Base-by-base conservation (phyloP, 148 eudicot species). In the Vaccinium macrocarpon region DNA sequence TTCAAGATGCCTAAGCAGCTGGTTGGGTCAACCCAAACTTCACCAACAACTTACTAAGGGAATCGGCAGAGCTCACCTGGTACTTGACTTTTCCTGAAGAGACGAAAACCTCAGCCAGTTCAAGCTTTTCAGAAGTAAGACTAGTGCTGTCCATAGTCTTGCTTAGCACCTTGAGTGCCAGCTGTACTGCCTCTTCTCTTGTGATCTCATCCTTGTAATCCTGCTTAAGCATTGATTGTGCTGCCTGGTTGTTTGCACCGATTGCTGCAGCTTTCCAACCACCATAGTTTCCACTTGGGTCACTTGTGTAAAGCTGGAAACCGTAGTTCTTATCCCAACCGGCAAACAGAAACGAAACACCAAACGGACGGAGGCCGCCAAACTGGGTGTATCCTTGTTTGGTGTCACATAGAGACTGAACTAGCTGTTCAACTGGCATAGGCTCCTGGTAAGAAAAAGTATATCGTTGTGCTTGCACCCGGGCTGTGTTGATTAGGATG, bases 131-230 rank as follows among this genome's bases (percentile, higher is more conserved):
- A 1, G 98, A 91, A 62, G 95, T 96, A 46, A 96, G 96, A 85
- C 98, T 94, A 0, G 98, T 94, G 89, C 98, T 96, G 83, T 96
- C 98, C 98, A 96, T 96, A 1, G 98, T 93, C 95, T 94, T 96
- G 78, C 98, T 93, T 13, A 96, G 93, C 70, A 96, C 98, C 93
- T 96, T 96, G 84, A 96, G 87, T 4, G 93, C 98, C 51, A 96
- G 93, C 86, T 96, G 89, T 29, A 94, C 92, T 1, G 98, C 98
- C 80, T 96, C 98, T 81, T 96, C 98, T 82, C 98, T 87, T 9
- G 87, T 84, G 70, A 94, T 94, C 14, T 94, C 98, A 86, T 96
- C 98, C 91, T 94, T 96, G 81, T 96, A 96, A 52, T 96, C 98
- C 87, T 96, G 98, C 90, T 94, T 96, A 49, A 96, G 96, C 93